Evolutionary conservation across 495 filamentous ascomycete species (phyloP).

Genomic region (Talaromyces thailandensis): DNA sequence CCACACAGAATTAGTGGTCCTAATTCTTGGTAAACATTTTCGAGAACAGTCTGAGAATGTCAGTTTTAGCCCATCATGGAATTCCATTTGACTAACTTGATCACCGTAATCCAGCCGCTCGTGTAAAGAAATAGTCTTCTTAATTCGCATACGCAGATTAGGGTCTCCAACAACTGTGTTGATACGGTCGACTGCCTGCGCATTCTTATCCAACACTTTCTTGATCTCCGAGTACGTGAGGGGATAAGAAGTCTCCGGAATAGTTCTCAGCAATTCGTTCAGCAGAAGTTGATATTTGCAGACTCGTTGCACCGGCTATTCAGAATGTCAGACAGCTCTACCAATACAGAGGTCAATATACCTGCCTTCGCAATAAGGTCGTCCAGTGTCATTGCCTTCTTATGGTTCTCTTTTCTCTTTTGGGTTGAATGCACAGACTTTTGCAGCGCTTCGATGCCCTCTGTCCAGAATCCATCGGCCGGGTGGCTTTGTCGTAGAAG

Average conservation of each 20-base stretch:
- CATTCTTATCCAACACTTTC: constrained; percentile 60
- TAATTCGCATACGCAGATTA: constrained; percentile 32
- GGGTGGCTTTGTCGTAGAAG: constrained; percentile 58
- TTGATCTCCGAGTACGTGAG: constrained; percentile 70
- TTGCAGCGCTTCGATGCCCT: constrained; percentile 78
- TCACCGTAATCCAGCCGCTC: constrained; percentile 56
- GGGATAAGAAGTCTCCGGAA: constrained; percentile 75
- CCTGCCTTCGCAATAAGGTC: constrained; percentile 87
- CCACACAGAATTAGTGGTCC: constrained; percentile 82
- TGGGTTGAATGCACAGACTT: constrained; percentile 66
- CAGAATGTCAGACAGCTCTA: constrained; percentile 9
- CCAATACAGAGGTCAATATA: neutral
- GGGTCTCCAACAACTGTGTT: constrained; percentile 58
- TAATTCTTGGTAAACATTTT: constrained; percentile 57
- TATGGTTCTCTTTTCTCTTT: constrained; percentile 49
- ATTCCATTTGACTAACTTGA: constrained; percentile 40
- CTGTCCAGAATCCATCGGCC: constrained; percentile 74
- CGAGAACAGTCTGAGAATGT: constrained; percentile 19
- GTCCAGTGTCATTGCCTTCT: constrained; percentile 67
- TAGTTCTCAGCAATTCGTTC: constrained; percentile 69
- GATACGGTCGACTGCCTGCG: constrained; percentile 62
- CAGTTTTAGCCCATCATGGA: too few species aligned
- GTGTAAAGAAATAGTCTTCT: constrained; percentile 45
- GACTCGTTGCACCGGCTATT: constrained; percentile 83
- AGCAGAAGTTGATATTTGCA: constrained; percentile 91